Conservation (phyloP, 768 basidiomycete genomes). For the Leccinum olivaceopallidum region DNA sequence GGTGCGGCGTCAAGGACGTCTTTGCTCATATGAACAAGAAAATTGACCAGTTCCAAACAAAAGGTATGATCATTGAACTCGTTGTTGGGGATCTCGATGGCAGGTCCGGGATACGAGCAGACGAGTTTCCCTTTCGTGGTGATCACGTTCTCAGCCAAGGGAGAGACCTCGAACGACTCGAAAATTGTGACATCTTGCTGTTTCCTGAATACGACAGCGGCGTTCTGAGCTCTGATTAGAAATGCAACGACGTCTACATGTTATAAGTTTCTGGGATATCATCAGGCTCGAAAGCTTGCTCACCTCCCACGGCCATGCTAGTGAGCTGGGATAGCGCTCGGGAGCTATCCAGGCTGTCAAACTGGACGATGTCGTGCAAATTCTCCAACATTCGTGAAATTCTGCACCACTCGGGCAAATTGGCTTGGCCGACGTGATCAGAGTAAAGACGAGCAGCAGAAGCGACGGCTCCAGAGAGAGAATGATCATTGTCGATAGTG, state of each 20-base stretch:
- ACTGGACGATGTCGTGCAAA: constrained; percentile 4
- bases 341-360: constrained; percentile 10
- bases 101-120: constrained; percentile 1
- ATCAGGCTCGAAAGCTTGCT: no score
- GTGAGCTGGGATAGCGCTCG: constrained; percentile 6
- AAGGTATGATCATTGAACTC: constrained; percentile 20
- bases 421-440: background rate
- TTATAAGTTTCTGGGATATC: no score
- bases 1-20: constrained; percentile 38
- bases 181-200: background rate
- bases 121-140: background rate
- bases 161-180: constrained; percentile 47
- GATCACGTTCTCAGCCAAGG: constrained; percentile 20
- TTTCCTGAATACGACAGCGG: background rate
- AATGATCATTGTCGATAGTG: constrained; percentile 24
- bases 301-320: no score
- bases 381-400: background rate
- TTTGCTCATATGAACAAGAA: constrained; percentile 34
- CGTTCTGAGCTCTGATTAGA: background rate
- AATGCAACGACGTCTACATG: constrained; percentile 18
- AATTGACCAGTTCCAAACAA: constrained; percentile 34
- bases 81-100: background rate
- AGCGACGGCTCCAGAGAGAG: constrained; percentile 25
- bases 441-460: constrained; percentile 21
- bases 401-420: background rate